A percentile compares a stretch with the other conserved stretches of the same genome.
Evolutionary conservation across 371 early-diverging fungal genomes (phyloP).

Genomic region (Conidiobolus incongruus): DNA sequence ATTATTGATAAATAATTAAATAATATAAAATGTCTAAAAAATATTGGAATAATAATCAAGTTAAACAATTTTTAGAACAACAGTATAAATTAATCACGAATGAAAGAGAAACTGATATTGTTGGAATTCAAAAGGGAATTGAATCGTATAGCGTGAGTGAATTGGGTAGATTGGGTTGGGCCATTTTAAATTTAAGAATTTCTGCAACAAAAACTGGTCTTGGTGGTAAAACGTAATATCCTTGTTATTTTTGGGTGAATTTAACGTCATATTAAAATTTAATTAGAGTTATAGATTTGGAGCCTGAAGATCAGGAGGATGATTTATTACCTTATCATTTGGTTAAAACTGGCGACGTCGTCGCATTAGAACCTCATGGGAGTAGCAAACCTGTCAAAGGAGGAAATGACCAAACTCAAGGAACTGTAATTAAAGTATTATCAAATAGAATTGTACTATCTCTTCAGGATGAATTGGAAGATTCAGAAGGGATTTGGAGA

Average conservation of each 20-base stretch:
- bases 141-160: neutral
- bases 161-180: neutral
- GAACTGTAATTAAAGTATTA: constrained; percentile 7
- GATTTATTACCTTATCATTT: constrained; percentile 28
- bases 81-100: too few relatives aligned
- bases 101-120: too few relatives aligned
- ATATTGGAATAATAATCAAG: too few relatives aligned
- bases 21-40: too few relatives aligned
- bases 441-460: constrained; percentile 4
- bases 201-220: neutral
- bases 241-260: neutral
- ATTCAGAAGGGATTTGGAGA: constrained; percentile 12
- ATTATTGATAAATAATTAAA: too few relatives aligned
- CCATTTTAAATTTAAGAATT: neutral
- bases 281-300: constrained; percentile 4
- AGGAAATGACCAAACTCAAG: constrained; percentile 18
- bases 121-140: too few relatives aligned
- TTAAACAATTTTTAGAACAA: too few relatives aligned
- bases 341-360: constrained; percentile 52
- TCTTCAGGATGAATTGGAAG: constrained; percentile 6
- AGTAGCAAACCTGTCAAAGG: neutral
- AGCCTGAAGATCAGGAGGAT: neutral
- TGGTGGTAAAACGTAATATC: neutral
- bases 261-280: neutral
- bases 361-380: neutral